Conservation (phyloP, 805 yeast species). For the Teunomyces cretensis region DNA sequence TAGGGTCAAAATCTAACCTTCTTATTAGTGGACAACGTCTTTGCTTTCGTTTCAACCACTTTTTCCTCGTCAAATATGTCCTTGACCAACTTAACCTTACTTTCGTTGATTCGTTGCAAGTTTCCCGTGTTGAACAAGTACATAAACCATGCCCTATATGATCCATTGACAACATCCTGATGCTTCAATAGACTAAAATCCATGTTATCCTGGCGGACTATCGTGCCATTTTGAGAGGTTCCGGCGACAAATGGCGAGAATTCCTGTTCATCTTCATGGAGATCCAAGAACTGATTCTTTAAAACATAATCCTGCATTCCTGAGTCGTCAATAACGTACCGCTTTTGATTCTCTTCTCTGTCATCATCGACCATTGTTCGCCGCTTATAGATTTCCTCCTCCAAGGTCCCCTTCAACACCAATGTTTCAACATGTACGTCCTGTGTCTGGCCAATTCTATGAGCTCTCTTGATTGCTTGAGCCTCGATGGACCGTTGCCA, state of each 20-base stretch:
- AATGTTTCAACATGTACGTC: conserved; percentile 70
- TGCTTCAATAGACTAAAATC: conserved; percentile 26
- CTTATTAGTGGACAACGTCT: neutral
- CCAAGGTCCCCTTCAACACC: conserved; percentile 60
- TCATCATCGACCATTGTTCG: conserved; percentile 20
- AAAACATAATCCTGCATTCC: conserved; percentile 59
- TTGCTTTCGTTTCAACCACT: neutral
- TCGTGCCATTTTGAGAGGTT: conserved; percentile 7
- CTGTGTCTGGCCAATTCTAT: conserved; percentile 68
- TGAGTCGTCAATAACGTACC: conserved; percentile 55
- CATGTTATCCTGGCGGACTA: conserved; percentile 9
- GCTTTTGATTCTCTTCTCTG: conserved; percentile 14
- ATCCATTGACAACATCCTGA: conserved; percentile 7
- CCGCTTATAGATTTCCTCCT: conserved; percentile 61
- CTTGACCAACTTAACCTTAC: conserved; percentile 11
- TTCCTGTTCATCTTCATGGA: conserved; percentile 27
- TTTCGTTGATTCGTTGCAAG: conserved; percentile 24
- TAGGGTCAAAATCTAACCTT: conserved; percentile 10
- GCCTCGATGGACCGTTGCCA: conserved; percentile 72
- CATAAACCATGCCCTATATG: conserved; percentile 23
- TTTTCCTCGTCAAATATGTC: conserved; percentile 5
- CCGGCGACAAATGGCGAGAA: conserved; percentile 35
- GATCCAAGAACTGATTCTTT: conserved; percentile 47
- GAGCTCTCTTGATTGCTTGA: conserved; percentile 76
- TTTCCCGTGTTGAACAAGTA: conserved; percentile 31